A percentile compares a stretch with the other conserved stretches of the same genome.
Evolutionary conservation across 495 filamentous ascomycete genomes (phyloP).

Genomic region (Talaromyces borbonicus): DNA sequence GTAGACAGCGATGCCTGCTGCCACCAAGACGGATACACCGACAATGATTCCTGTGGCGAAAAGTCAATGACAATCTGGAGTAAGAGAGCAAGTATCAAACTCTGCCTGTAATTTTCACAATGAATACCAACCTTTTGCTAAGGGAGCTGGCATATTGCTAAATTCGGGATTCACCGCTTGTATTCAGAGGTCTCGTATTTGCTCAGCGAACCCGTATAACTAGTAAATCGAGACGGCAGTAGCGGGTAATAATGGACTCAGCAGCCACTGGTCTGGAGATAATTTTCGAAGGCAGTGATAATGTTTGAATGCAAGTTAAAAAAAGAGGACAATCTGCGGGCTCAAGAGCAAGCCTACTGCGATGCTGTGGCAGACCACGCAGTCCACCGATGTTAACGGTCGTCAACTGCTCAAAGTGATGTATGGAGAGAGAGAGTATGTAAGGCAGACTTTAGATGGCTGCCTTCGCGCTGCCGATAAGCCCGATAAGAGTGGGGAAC

Average conservation of each 20-base stretch:
- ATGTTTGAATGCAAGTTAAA: too few relatives aligned
- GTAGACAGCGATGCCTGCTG: conserved; percentile 77
- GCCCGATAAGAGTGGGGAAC: conserved; percentile 1
- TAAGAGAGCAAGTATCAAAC: too few relatives aligned
- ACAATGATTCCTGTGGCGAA: conserved; percentile 59
- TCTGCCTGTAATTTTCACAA: too few relatives aligned
- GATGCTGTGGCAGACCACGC: background rate
- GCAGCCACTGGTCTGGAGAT: too few relatives aligned
- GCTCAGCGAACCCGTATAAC: too few relatives aligned
- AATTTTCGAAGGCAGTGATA: too few relatives aligned
- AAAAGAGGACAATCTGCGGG: too few relatives aligned
- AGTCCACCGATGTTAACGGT: too few relatives aligned
- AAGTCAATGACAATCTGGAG: conserved; percentile 3
- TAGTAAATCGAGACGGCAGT: too few relatives aligned
- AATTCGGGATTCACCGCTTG: background rate
- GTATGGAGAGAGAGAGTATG: background rate
- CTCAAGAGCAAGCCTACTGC: too few relatives aligned
- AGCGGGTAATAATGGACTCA: too few relatives aligned
- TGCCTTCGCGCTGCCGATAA: conserved; percentile 5
- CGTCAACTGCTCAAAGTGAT: background rate
- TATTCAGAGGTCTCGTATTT: background rate
- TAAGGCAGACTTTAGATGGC: background rate
- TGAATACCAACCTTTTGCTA: conserved; percentile 44
- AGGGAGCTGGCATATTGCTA: conserved; percentile 38
- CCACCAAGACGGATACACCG: conserved; percentile 63